These are phyloP conservation scores for Solanum lycopersicoides DNA, from an alignment of 257 asterid genomes.

Conservation along the genomic window DNA sequence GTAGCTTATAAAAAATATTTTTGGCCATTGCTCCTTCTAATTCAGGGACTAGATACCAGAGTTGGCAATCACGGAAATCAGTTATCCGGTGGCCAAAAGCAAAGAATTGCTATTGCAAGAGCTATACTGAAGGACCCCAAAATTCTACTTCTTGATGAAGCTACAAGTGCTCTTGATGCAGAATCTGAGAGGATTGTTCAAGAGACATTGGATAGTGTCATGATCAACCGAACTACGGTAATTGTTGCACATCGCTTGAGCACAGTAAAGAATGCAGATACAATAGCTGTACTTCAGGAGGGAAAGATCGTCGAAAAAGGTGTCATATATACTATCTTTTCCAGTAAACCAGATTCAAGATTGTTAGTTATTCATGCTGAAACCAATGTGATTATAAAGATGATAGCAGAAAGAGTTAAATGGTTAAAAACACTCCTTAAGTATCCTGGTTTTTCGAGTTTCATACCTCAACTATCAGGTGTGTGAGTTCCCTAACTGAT, in stretches of 20 bases:
- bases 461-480: not conserved
- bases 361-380: not conserved
- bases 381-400: not conserved
- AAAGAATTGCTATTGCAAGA: conserved; percentile 54
- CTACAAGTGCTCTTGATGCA: conserved; percentile 54
- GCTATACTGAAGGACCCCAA: conserved; percentile 42
- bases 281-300: conserved; percentile 33
- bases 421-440: too few species aligned
- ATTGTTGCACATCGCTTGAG: conserved; percentile 48
- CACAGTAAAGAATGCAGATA: conserved; percentile 39
- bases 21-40: conserved; percentile 2
- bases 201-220: conserved; percentile 39
- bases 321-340: not conserved
- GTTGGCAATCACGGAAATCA: conserved; percentile 44
- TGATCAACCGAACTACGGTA: conserved; percentile 35
- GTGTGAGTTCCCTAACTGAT: not conserved
- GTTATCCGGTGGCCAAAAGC: conserved; percentile 56
- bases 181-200: conserved; percentile 41
- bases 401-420: not conserved
- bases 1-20: conserved; percentile 18
- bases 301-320: conserved; percentile 45
- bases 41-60: conserved; percentile 60
- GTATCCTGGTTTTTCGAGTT: not conserved
- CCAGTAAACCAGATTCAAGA: not conserved
- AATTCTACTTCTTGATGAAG: conserved; percentile 49